A percentile compares a stretch with the other conserved stretches of the same genome.
These are phyloP conservation scores for Pedinophyceae sp. DNA, from an alignment of 139 green algal species.

Conservation along the genomic window DNA sequence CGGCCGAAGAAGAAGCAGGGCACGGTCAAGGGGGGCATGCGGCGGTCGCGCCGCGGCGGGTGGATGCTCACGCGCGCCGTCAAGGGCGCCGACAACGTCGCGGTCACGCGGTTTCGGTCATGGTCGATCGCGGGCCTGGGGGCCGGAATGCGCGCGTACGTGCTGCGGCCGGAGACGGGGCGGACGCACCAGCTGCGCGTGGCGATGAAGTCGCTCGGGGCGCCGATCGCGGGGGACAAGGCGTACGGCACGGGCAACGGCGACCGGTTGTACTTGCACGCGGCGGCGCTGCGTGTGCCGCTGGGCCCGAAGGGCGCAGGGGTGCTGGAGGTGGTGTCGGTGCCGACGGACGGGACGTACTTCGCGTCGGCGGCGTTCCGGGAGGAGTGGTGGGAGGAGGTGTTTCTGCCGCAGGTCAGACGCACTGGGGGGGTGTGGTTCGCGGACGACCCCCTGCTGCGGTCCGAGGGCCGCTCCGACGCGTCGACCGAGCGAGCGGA, in stretches of 20 bases:
- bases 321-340: conserved; percentile 15
- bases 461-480: no score
- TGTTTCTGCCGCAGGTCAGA: conserved; percentile 6
- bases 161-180: conserved; percentile 19
- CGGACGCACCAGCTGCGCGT: conserved; percentile 25
- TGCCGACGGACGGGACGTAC: conserved; percentile 6
- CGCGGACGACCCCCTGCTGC: conserved; percentile 7
- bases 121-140: not conserved
- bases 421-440: conserved; percentile 12
- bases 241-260: not conserved
- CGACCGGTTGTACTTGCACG: conserved; percentile 21
- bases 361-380: conserved; percentile 8
- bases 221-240: conserved; percentile 16
- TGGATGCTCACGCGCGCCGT: conserved; percentile 15
- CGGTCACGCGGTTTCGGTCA: conserved; percentile 12
- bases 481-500: no score
- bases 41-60: conserved; percentile 10
- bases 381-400: not conserved
- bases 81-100: not conserved
- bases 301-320: not conserved
- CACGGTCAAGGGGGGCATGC: conserved; percentile 15
- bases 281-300: conserved; percentile 12
- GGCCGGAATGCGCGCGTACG: conserved; percentile 8
- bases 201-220: conserved; percentile 20
- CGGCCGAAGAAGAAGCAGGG: conserved; percentile 20